Percentiles rank a stretch among this genome's conserved stretches.
These are phyloP conservation scores for Gaultheria prostrata DNA, from an alignment of 148 eudicot genomes.

Conservation along the genomic window DNA sequence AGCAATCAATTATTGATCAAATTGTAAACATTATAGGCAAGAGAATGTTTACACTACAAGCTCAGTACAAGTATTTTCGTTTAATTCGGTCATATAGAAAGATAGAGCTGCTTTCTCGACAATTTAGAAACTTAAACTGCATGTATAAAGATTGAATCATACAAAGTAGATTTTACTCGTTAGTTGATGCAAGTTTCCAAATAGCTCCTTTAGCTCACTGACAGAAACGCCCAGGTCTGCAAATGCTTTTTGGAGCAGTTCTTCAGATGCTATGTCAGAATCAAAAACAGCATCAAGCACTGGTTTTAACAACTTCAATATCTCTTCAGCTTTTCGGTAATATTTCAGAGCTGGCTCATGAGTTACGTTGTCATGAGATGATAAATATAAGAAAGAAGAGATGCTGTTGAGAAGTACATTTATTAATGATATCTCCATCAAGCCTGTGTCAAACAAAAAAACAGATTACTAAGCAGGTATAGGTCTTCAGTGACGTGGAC, in stretches of 20 bases:
- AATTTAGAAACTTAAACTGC: neutral
- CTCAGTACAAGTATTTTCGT: neutral
- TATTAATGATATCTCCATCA: slow-evolving; percentile 82
- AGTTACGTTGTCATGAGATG: slow-evolving; percentile 48
- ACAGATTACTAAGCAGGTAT: neutral
- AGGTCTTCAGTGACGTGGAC: neutral
- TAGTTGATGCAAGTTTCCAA: slow-evolving; percentile 72
- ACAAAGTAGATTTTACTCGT: slow-evolving; percentile 87
- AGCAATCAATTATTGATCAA: neutral
- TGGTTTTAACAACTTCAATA: slow-evolving; percentile 70
- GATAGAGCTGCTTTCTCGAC: neutral
- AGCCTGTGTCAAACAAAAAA: slow-evolving; percentile 36
- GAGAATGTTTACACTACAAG: neutral
- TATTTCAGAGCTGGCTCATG: slow-evolving; percentile 56
- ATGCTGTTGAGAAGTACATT: slow-evolving; percentile 69
- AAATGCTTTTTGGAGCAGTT: slow-evolving; percentile 51
- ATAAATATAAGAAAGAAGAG: slow-evolving; percentile 52
- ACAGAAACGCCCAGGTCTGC: slow-evolving; percentile 50
- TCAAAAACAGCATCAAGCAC: slow-evolving; percentile 60
- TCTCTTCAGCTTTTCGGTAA: slow-evolving; percentile 61
- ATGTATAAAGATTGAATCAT: slow-evolving; percentile 28
- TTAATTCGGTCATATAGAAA: neutral
- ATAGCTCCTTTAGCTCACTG: slow-evolving; percentile 64
- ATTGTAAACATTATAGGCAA: neutral
- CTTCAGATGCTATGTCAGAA: slow-evolving; percentile 57